These are phyloP conservation scores for Alnus rubra DNA, from an alignment of 306 rosid species.

Conservation along the genomic window DNA sequence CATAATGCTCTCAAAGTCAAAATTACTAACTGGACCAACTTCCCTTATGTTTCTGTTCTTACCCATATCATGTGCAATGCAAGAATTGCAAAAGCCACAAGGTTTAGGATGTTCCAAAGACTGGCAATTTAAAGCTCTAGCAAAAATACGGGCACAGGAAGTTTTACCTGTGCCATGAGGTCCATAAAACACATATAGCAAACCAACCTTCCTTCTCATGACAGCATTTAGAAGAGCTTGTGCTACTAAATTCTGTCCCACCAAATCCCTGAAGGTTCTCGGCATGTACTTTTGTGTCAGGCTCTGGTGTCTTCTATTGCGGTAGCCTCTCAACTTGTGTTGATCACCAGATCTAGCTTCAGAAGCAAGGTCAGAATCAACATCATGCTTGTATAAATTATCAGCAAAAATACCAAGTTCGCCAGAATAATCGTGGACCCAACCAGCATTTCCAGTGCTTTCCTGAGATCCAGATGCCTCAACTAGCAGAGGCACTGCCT, in stretches of 20 bases:
- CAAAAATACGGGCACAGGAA: constrained; percentile 87
- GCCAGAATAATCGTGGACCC: constrained; percentile 82
- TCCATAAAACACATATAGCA: constrained; percentile 89
- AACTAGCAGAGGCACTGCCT: constrained; percentile 81
- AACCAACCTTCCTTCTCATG: constrained; percentile 67
- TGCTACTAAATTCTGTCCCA: constrained; percentile 90
- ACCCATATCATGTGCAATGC: constrained; percentile 75
- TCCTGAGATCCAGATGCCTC: constrained; percentile 90
- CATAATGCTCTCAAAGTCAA: constrained; percentile 81
- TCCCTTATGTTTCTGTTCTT: constrained; percentile 80
- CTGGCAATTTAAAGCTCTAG: constrained; percentile 91
- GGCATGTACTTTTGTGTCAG: constrained; percentile 90
- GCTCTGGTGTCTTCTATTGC: constrained; percentile 68
- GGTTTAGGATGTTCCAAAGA: constrained; percentile 80
- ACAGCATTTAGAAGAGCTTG: constrained; percentile 99
- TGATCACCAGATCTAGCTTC: constrained; percentile 83
- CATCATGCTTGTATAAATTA: constrained; percentile 74
- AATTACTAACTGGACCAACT: constrained; percentile 89
- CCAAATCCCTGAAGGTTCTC: constrained; percentile 76
- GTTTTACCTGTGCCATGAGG: constrained; percentile 99
- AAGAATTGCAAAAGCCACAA: constrained; percentile 92
- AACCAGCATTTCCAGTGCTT: constrained; percentile 73
- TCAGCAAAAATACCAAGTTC: constrained; percentile 88
- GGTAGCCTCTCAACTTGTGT: constrained; percentile 59
- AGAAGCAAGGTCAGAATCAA: constrained; percentile 88